phyloP scores from a whole-genome alignment of 2,329 filamentous ascomycete genomes.

The Chrysosporium queenslandicum region DNA sequence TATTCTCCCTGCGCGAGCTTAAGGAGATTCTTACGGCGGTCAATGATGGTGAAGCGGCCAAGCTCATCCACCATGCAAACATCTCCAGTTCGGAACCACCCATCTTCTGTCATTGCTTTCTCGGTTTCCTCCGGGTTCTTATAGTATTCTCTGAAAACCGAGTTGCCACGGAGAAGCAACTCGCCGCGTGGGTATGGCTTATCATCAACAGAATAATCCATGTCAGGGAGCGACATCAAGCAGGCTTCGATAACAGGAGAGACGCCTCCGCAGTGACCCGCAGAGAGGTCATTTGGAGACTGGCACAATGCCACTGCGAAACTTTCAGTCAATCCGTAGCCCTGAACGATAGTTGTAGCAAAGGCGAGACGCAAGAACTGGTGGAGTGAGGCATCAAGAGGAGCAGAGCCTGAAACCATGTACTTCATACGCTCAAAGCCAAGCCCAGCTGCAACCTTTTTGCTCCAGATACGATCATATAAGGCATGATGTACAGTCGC shows the following conservation, averaged over 20 bases:
- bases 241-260: slow-evolving; percentile 62
- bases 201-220: slow-evolving; percentile 83
- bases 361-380: slow-evolving; percentile 80
- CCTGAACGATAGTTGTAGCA: slow-evolving; percentile 68
- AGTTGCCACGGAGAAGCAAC: slow-evolving; percentile 69
- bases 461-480: slow-evolving; percentile 68
- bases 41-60: slow-evolving; percentile 85
- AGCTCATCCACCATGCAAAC: slow-evolving; percentile 74
- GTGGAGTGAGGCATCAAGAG: slow-evolving; percentile 78
- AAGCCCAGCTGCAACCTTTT: slow-evolving; percentile 72
- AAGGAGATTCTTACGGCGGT: slow-evolving; percentile 97
- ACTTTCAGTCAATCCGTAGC: slow-evolving; percentile 89
- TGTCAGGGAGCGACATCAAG: slow-evolving; percentile 78
- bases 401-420: slow-evolving; percentile 83
- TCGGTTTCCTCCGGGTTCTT: slow-evolving; percentile 79
- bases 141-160: slow-evolving; percentile 77
- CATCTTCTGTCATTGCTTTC: slow-evolving; percentile 72
- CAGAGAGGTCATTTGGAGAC: slow-evolving; percentile 56
- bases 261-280: slow-evolving; percentile 73
- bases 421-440: slow-evolving; percentile 63
- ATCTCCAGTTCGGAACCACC: slow-evolving; percentile 96
- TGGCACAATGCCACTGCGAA: slow-evolving; percentile 71
- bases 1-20: slow-evolving; percentile 98
- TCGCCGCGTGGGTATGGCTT: slow-evolving; percentile 85
- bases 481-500: slow-evolving; percentile 52